Conservation (phyloP, 1,139 yeast genomes). For the Blastobotrys persicus region DNA sequence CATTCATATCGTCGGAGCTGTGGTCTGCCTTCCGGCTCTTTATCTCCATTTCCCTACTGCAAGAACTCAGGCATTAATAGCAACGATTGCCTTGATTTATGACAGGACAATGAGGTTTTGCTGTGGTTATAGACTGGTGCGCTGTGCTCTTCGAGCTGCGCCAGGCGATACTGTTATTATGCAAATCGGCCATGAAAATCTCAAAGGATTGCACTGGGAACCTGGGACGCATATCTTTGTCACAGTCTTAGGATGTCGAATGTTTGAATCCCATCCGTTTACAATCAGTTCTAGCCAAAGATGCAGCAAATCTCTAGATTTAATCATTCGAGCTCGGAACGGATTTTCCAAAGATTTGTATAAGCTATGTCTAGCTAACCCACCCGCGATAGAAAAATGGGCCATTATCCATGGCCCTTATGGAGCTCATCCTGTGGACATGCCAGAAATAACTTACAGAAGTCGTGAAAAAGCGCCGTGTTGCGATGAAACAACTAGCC, state of each 20-base stretch:
- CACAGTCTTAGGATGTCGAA: conserved; percentile 27
- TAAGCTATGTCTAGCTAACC: conserved; percentile 13
- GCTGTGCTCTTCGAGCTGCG: conserved; percentile 20
- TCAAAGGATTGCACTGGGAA: conserved; percentile 19
- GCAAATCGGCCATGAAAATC: conserved; percentile 21
- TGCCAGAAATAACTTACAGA: conserved; percentile 11
- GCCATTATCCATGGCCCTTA: conserved; percentile 33
- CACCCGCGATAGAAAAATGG: conserved; percentile 18
- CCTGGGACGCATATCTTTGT: conserved; percentile 32
- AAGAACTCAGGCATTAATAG: conserved; percentile 25
- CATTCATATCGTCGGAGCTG: conserved; percentile 26
- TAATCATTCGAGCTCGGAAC: conserved; percentile 30
- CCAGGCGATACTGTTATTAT: conserved; percentile 29
- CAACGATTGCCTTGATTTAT: conserved; percentile 25
- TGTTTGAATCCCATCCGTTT: conserved; percentile 21
- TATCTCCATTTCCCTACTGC: conserved; percentile 27
- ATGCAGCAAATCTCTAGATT: conserved; percentile 23
- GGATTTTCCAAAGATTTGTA: conserved; percentile 29
- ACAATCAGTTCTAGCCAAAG: conserved; percentile 27
- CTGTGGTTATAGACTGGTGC: conserved; percentile 24
- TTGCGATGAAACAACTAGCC: not conserved
- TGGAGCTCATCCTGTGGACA: conserved; percentile 24
- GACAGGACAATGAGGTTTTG: conserved; percentile 24
- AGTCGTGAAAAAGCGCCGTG: not conserved
- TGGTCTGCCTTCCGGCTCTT: conserved; percentile 26